Evolutionary conservation across 768 basidiomycete genomes (phyloP), one percentile per base, ranked within the genome.

Genomic region (Leccinum uliginosum): DNA sequence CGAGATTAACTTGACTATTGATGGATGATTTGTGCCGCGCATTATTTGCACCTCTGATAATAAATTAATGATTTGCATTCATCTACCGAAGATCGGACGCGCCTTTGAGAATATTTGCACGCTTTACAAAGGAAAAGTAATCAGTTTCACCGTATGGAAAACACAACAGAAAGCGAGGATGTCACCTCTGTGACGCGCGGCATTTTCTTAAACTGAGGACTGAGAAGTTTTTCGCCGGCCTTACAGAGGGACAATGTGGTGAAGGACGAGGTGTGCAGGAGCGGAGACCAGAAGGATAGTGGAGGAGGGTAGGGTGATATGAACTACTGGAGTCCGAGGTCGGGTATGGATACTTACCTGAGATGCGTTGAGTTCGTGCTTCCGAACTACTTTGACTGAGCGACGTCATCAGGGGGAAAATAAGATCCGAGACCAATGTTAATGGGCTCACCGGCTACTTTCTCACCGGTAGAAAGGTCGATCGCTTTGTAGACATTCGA

Each of bases 401-500:
- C 59, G 60, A 59, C 62, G 49, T 49, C 19, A 60, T 65, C 30
- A n/a, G 57, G 27, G 53, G 45, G 59, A 29, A 3, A 26, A n/a
- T 9, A 44, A 9, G 14, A 51, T 44, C n/a, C 11, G 38, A 32
- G 2, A 21, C 9, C 9, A 6, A 34, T 15, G 2, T 7, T 12
- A 10, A 35, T 50, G 38, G 46, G 32, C 81, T 63, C 70, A 87
- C 94, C 87, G 62, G 95, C 95, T 45, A 94, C 87, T 71, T 85
- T 88, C 66, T 85, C 80, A 43, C 86, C 85, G 11, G 85, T 87
- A 35, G 78, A 75, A 49, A 83, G 78, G 69, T 98, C 90, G 54
- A 88, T 64, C 14, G 93, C 96, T 70, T 91, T 91, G 80, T 96
- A 99, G 9, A 99, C 96, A 68, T 97, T 93, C n/a, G 95, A 98